Base-by-base conservation (phyloP, 2,329 filamentous ascomycete genomes). In the Aspergillus udagawae region DNA sequence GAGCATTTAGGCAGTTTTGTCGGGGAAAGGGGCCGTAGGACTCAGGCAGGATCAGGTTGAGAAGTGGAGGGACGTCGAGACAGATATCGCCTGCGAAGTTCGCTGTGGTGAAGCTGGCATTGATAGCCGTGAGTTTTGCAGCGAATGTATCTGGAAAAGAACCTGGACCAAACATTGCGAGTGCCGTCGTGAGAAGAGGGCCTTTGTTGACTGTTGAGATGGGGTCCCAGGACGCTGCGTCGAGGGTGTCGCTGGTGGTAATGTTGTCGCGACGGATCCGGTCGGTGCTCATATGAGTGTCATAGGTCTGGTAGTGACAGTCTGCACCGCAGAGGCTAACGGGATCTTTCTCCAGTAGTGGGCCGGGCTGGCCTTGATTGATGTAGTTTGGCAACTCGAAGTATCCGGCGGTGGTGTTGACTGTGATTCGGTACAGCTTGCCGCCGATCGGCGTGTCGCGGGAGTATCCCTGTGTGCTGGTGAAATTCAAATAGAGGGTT, bases 371-470 rank as follows among this genome's bases (percentile, higher is more conserved):
- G 3, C 58, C 56, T 17, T 58, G 56, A 41, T 72, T 73, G 54
- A 63, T 58, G 54, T 69, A 65, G 51, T 66, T 71, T 9, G 70
- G 70, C 9, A 71, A 55, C 59, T 71, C 69, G 52, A 73, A 73
- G 44, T 69, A 71, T 1, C 70, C 70, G 8, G 64, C 63, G 6
- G 69, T 72, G 10, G 68, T 72, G 28, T 64, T 58, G 20, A 72
- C 49, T 1, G 59, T 67, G 14, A 72, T 53, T 47, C 63, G 59
- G 56, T 63, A 67, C 14, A 63, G 48, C 4, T 14, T 42, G 9
- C 38, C 45, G 10, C 27, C 25, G 41, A 7, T 28, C 7, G 5
- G 41, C 17, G 14, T 45, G 42, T 45, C 42, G 25, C 25, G 1
- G 21, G 48, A 27, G 23, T 45, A 28, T 38, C 42, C 42, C 20